These are phyloP conservation scores for Amylocarpus encephaloides DNA, from an alignment of 2,329 filamentous ascomycete species.

Conservation along the genomic window DNA sequence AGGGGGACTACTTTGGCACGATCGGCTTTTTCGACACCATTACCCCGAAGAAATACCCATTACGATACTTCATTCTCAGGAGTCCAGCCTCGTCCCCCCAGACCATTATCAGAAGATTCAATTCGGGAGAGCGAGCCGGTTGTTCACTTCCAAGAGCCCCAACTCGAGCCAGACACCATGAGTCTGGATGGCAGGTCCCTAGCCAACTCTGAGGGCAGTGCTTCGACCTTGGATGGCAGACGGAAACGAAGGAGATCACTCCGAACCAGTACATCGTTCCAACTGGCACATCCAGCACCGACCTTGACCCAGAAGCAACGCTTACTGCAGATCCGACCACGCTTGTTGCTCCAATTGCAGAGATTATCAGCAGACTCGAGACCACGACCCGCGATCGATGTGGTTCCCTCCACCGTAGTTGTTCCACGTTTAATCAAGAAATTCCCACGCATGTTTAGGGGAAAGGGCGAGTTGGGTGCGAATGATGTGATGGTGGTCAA, in stretches of 20 bases:
- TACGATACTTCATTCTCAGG: constrained; percentile 18
- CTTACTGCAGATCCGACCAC: constrained; percentile 58
- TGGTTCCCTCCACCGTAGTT: constrained; percentile 63
- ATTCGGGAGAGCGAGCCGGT: constrained; percentile 17
- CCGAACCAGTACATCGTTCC: constrained; percentile 56
- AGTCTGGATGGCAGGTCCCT: constrained; percentile 29
- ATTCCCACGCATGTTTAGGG: constrained; percentile 58
- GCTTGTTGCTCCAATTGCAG: constrained; percentile 66
- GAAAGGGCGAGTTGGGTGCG: constrained; percentile 56
- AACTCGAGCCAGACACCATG: constrained; percentile 25
- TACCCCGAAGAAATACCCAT: constrained; percentile 19
- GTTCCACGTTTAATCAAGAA: constrained; percentile 53
- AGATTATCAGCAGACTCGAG: constrained; percentile 53
- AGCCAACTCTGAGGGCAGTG: constrained; percentile 28
- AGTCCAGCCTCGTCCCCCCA: constrained; percentile 13
- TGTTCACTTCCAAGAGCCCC: constrained; percentile 27
- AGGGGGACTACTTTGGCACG: constrained; percentile 24
- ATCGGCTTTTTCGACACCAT: constrained; percentile 28
- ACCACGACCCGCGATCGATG: constrained; percentile 63
- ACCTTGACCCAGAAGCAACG: constrained; percentile 50
- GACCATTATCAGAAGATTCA: constrained; percentile 26
- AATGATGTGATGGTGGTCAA: constrained; percentile 66
- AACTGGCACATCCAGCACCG: constrained; percentile 62
- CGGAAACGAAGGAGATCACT: constrained; percentile 40
- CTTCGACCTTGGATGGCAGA: constrained; percentile 17